Base-by-base conservation (phyloP, 306 rosid genomes). In the Nissolia schottii region DNA sequence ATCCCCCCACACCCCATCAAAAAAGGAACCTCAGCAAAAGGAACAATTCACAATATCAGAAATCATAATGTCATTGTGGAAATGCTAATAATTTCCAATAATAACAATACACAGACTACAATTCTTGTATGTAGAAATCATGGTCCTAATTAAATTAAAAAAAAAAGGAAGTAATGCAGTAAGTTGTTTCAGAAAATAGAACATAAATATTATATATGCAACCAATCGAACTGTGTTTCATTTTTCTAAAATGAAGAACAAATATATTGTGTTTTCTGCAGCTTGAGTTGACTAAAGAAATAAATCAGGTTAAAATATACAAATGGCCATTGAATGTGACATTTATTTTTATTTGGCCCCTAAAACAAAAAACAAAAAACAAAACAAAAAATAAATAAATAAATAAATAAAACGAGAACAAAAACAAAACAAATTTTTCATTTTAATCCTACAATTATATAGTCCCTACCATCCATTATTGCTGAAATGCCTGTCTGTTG, bases 1-100 rank as follows among this genome's bases (percentile, higher is more conserved):
- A 55, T 70, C 59, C 81, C 76, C 79, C 83, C 83, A 56, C 56
- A 51, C 28, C 71, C 66, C 66, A 74, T 4, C 11, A 45, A 85
- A 32, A 79, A 59, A 74, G n/a, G 58, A 77, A 82, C 64, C 80
- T 80, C 76, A 66, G 71, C 18, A 73, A 82, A 54, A 51, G 58
- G 57, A 62, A 50, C 41, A 59, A 10, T 49, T 70, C 13, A 40
- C 58, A 69, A 55, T 34, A 51, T 51, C 10, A 67, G 46, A 12
- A 73, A 77, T 75, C 35, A 66, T 18, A 28, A 29, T 64, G 71
- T 18, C 24, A 53, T 13, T 73, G 38, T 20, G 59, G 14, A 28
- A 68, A 29, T 48, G 35, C 27, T 67, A 61, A 79, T 34, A 24
- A 28, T 55, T 34, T 45, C 38, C 81, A 29, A 19, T 24, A 14